Base-by-base conservation (phyloP, 169 alveolate genomes). In the Hepatocystis sp. region DNA sequence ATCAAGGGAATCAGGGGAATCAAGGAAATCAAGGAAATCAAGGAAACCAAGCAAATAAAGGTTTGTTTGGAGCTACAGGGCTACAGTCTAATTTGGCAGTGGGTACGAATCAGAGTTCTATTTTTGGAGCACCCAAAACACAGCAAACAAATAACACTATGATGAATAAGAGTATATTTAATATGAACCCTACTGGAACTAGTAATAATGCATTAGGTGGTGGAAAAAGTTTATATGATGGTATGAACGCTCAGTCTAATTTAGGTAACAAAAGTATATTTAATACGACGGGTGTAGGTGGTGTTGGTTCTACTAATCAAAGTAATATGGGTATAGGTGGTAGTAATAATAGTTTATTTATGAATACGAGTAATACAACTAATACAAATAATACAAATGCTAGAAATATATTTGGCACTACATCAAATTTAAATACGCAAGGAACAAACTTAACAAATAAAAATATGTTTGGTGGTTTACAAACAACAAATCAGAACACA, bases 391-490 rank as follows among this genome's bases (percentile, higher is more conserved):
- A 63, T 63, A 42, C 58, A 58, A 63, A 51, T 46, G 58, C 58
- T 64, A 76, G 58, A 46, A 76, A 76, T 56, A 58, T 76, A 4
- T 76, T 76, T 76, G 88, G 76, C n/a, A 28, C 63, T 0, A 36
- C 78, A 4, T 58, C 88, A n/a, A 56, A 27, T 67, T 42, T 76
- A 58, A 76, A 76, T 76, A 42, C 81, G 13, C 78, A 65, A 81
- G 84, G 84, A 63, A 30, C 67, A 17, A 81, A 61, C 56, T 49
- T 81, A 39, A 3, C 55, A 21, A 81, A 63, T 60, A 81, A 81
- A 81, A 55, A 61, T 13, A 36, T 81, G 8, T 81, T 81, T 81
- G 89, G 89, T 49, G 67, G 89, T 30, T 32, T 81, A 39, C 89
- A 60, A 42, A 66, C 34, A 55, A 63, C 27, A 17, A 63, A 61